Base-by-base conservation (phyloP, 1,284 basidiomycete genomes). In the Wolfiporia cocos region DNA sequence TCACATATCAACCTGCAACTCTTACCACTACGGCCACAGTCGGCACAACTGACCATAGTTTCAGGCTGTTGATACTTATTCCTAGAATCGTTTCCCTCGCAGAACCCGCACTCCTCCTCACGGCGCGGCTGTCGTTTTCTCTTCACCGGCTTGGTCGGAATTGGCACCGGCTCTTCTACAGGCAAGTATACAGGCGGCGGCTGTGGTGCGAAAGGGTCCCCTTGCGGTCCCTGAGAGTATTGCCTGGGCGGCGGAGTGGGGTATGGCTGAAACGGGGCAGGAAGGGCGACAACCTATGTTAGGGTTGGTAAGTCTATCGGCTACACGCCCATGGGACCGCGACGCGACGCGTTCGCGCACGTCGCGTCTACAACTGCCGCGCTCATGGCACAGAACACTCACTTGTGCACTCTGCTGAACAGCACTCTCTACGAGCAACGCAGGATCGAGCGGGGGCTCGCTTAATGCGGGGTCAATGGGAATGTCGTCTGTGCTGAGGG, bases 151-250 rank as follows among this genome's bases (percentile, higher is more conserved):
- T 57, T 61, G 18, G 46, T 39, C 26, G 59, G 52, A n/a, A 63
- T 61, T 26, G 61, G 63, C 41, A 49, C 48, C 35, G 50, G 55
- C 39, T 67, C 63, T 46, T 68, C 61, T 46, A 73, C 63, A 44
- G 69, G 70, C 45, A 78, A 66, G 65, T 70, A 81, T 39, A 69
- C 59, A 44, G 66, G 65, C 35, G 73, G 73, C 35, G 73, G 73
- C 48, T 73, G 75, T 30, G 78, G 82, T 38, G 83, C 81, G 58
- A 87, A 88, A 28, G 85, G 85, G 65, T 88, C 86, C 46, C 86
- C 85, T 55, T 85, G 81, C 14, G 86, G 86, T 17, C 76, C 82
- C 59, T 82, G 77, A 28, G 78, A 72, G 55, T 84, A 86, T 43
- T 76, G 59, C 17, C 55, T 49, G 36, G 49, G 46, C 41, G 47